phyloP scores from a whole-genome alignment of 768 basidiomycete species.

The Trametes sanguinea region DNA sequence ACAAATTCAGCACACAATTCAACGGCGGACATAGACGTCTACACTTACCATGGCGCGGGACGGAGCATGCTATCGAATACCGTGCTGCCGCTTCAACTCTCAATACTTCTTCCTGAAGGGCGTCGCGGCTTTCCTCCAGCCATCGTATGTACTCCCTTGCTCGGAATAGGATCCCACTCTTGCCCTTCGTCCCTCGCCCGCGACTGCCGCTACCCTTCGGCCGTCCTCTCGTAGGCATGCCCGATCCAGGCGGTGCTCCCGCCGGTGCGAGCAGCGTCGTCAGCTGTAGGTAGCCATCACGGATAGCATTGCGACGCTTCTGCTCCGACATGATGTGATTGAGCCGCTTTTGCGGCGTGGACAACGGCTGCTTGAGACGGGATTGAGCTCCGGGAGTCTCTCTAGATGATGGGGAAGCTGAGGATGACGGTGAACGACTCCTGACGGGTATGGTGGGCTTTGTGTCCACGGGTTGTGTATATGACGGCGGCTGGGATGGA shows the following conservation, averaged over 20 bases:
- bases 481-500: neutral
- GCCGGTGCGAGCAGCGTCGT: constrained; percentile 81
- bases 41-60: neutral
- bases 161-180: constrained; percentile 86
- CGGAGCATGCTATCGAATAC: constrained; percentile 40
- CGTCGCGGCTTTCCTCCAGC: constrained; percentile 82
- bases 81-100: constrained; percentile 68
- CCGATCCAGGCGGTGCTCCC: constrained; percentile 62
- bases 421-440: constrained; percentile 18
- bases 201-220: constrained; percentile 74
- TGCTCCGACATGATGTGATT: constrained; percentile 97
- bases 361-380: constrained; percentile 62
- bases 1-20: neutral
- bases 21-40: neutral
- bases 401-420: constrained; percentile 21
- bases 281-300: constrained; percentile 85
- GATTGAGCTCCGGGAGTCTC: constrained; percentile 14
- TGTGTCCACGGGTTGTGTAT: neutral
- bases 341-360: constrained; percentile 82
- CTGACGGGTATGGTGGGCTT: constrained; percentile 6
- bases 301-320: constrained; percentile 89
- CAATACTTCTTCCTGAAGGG: constrained; percentile 66
- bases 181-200: constrained; percentile 70
- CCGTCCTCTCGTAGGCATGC: constrained; percentile 75
- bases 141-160: constrained; percentile 84